Base-by-base conservation (phyloP, 371 early-diverging fungal genomes). In the Chytridium lagenaria region DNA sequence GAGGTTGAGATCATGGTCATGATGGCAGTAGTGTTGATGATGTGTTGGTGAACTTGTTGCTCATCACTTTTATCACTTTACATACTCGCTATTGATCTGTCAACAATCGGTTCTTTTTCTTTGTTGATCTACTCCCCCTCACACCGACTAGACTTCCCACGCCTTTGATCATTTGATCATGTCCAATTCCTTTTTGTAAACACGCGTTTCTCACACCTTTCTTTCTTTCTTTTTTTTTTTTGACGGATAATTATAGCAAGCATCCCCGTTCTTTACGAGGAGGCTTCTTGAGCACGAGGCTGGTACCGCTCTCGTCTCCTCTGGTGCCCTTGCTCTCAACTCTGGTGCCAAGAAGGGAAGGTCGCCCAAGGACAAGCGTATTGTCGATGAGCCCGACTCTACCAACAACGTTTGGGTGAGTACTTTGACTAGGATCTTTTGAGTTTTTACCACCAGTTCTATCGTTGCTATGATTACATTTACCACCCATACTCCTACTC, bases 311-410 rank as follows among this genome's bases (percentile, higher is more conserved):
- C 88, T 98, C 73, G 94, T 96, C 22, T 90, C 93, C 15, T 71
- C 91, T 3, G 98, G 98, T 57, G 98, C 98, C 10, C 84, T 98
- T 68, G 93, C 93, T 71, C 92, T 97, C 30, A 87, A 87, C 71
- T 95, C 95, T 57, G 98, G 97, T 67, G 86, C 87, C 72, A 97
- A 97, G 86, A 97, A 91, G 23, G 86, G 86, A 49, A 79, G 86
- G n/a, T 77, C 73, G 85, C 93, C 79, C 92, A 87, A 88, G 73
- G 98, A 98, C 88, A 98, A 98, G 89, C 94, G 98, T 71, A 92
- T 98, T 78, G 98, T 96, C 44, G 96, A 95, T 59, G 98, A 98
- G 77, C 83, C 89, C 12, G 75, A 86, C 12, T 90, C 94, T 22
- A 79, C 84, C 16, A 83, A 90, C 61, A 94, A 97, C 79, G 88